These are phyloP conservation scores for Fusarium agapanthi DNA, from an alignment of 2,329 filamentous ascomycete genomes.

Conservation along the genomic window DNA sequence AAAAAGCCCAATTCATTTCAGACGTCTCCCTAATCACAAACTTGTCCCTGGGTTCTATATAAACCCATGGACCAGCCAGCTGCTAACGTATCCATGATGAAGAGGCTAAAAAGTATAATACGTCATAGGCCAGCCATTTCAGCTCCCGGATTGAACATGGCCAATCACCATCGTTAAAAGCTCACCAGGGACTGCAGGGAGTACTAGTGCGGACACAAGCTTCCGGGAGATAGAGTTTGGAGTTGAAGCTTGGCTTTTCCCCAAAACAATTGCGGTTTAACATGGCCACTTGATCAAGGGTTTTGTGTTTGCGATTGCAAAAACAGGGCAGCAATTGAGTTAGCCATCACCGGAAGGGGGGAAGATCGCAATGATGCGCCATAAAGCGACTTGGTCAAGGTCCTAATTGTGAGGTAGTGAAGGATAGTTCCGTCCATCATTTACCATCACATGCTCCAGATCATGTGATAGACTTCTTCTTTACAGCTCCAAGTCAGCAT, in stretches of 20 bases:
- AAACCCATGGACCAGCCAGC: conserved; percentile 1
- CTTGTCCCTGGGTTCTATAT: conserved; percentile 21
- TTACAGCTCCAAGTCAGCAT: neutral
- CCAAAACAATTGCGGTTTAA: conserved; percentile 1
- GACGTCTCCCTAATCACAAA: neutral
- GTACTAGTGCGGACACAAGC: conserved; percentile 31
- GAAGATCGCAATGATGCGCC: neutral
- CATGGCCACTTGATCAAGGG: neutral
- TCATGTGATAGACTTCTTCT: neutral
- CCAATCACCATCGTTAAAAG: conserved; percentile 27
- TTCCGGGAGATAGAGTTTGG: conserved; percentile 15
- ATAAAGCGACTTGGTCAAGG: neutral
- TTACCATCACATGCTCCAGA: neutral
- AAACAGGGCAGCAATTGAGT: neutral
- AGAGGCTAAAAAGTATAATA: conserved; percentile 35
- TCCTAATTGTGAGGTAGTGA: neutral
- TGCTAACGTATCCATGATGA: conserved; percentile 12
- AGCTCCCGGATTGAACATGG: neutral
- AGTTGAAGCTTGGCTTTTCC: conserved; percentile 16
- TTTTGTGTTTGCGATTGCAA: neutral
- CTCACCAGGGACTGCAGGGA: conserved; percentile 25
- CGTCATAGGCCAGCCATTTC: conserved; percentile 36
- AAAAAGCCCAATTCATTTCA: neutral
- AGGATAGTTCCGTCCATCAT: neutral
- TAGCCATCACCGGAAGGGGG: neutral